Base-by-base conservation (phyloP, 805 yeast species). In the Candida taoyuanica region DNA sequence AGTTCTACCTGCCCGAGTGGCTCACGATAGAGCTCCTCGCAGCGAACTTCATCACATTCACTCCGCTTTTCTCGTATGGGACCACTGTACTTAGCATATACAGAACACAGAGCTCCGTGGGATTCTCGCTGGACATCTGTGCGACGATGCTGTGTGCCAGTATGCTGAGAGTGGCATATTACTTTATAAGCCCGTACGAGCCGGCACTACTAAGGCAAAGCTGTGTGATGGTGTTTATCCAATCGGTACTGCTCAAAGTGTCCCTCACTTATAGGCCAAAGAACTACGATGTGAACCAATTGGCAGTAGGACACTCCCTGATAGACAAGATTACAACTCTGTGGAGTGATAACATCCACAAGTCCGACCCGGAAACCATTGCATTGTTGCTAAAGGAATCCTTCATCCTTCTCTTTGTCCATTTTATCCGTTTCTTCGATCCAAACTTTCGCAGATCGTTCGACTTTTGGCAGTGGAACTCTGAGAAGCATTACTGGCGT, bases 41-140 rank as follows among this genome's bases (percentile, higher is more conserved):
- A 33, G 81, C 83, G 47, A 68, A 78, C 47, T 60, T 82, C 55
- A 78, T 88, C 56, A 74, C 87, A 21, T 74, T 85, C 53, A 83
- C 96, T 0, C 97, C 97, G 2, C 59, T 88, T 31, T 71, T 89
- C 44, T 85, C 96, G 6, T 88, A 89, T 55, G 95, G 95, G 3
- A 75, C 93, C 13, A 87, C 96, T 1, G 74, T 88, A 25, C 66
- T 76, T 33, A 70, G 83, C 46, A 87, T 88, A 12, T 71, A 77
- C 50, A 65, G 70, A 33, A 71, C 74, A 24, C 66, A 78, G 55
- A 72, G 88, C 1, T 74, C 91, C 1, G 67, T 74, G 17, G 97
- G 96, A 17, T 87, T 88, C 55, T 83, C 95, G 5, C 67, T 87
- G n/a, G 97, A 89, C 60, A 85, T 89, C 9, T 89, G 96, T 62